Evolutionary conservation across 495 filamentous ascomycete genomes (phyloP).

Genomic region (Hyaloscypha bicolor): DNA sequence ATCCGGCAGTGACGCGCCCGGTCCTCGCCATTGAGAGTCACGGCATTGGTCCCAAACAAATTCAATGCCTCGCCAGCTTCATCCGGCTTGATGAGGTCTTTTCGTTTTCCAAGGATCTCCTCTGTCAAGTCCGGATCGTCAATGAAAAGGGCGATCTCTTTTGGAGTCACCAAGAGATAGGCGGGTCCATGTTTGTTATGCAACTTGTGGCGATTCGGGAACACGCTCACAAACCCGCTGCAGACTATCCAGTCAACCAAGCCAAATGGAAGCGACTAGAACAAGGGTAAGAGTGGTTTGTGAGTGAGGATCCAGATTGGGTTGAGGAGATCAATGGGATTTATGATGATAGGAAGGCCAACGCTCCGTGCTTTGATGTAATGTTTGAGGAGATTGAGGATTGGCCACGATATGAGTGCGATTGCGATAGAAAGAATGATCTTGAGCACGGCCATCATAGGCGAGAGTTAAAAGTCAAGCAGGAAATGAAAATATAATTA

Average conservation of each 20-base stretch:
- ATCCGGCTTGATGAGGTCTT: conserved; percentile 28
- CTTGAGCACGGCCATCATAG: not conserved
- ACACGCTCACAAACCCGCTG: conserved; percentile 30
- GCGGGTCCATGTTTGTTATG: conserved; percentile 40
- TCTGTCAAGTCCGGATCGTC: conserved; percentile 15
- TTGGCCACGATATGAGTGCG: conserved; percentile 12
- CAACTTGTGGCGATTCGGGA: conserved; percentile 36
- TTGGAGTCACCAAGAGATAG: conserved; percentile 32
- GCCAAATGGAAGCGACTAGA: conserved; percentile 16
- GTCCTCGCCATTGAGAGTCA: conserved; percentile 40
- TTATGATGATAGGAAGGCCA: conserved; percentile 33
- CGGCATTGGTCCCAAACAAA: conserved; percentile 42
- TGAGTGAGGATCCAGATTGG: conserved; percentile 34
- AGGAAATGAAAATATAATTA: not conserved
- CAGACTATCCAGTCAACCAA: conserved; percentile 32
- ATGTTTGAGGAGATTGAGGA: conserved; percentile 20
- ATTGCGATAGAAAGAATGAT: not conserved
- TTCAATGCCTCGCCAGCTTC: conserved; percentile 38
- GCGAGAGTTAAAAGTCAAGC: not conserved
- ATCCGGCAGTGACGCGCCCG: conserved; percentile 47
- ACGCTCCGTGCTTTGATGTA: conserved; percentile 18
- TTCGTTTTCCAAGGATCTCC: conserved; percentile 16
- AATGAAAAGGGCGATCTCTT: conserved; percentile 3
- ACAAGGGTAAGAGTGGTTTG: conserved; percentile 6
- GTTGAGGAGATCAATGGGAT: conserved; percentile 35